phyloP scores from a whole-genome alignment of 768 basidiomycete species.

The Erythrobasidium yunnanense region DNA sequence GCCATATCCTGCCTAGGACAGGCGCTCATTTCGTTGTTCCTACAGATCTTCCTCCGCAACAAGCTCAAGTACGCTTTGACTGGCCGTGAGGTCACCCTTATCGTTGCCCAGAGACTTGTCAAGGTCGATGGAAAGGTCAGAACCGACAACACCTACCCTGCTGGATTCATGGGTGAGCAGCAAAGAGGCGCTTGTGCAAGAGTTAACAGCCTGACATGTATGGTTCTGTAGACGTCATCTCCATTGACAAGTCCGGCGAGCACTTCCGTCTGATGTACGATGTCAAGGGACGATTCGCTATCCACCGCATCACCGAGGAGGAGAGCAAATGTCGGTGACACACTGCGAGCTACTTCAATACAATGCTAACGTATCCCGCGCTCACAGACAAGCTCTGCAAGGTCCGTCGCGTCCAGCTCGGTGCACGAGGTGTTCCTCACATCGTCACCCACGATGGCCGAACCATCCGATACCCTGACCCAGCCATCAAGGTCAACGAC shows the following conservation, averaged over 20 bases:
- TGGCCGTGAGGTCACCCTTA: constrained; percentile 86
- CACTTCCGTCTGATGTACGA: constrained; percentile 99
- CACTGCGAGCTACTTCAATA: too few species aligned
- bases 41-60: constrained; percentile 83
- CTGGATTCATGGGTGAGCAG: constrained; percentile 86
- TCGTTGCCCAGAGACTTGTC: constrained; percentile 90
- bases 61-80: constrained; percentile 97
- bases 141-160: constrained; percentile 91
- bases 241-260: constrained; percentile 95
- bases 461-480: constrained; percentile 99
- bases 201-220: not conserved
- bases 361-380: too few species aligned
- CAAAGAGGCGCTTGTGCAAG: not conserved
- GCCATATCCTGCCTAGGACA: not conserved
- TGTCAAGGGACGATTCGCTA: constrained; percentile 98
- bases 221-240: constrained; percentile 64
- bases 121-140: constrained; percentile 98
- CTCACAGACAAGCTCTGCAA: constrained; percentile 40
- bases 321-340: constrained; percentile 63
- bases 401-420: constrained; percentile 81
- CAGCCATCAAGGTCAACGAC: constrained; percentile 81
- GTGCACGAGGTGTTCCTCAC: constrained; percentile 86
- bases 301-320: constrained; percentile 97
- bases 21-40: not conserved
- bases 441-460: constrained; percentile 98